These are phyloP conservation scores for Coemansia sp. DNA, from an alignment of 192 early-diverging fungal species.

Conservation along the genomic window DNA sequence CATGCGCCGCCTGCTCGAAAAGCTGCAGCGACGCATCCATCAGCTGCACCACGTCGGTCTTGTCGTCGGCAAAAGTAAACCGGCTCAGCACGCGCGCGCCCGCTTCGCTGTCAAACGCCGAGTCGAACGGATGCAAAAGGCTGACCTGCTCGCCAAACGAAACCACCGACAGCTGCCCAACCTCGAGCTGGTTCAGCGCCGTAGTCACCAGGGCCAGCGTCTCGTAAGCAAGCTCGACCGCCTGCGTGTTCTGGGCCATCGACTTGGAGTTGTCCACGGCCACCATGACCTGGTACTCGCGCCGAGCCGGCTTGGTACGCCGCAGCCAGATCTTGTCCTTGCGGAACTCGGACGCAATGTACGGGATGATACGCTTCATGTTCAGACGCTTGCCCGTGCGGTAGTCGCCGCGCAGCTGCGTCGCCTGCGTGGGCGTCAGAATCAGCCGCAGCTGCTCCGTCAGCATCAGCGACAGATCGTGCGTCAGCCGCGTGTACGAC, in stretches of 20 bases:
- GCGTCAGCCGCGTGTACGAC: constrained; percentile 82
- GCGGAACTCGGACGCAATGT: constrained; percentile 98
- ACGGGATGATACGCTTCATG: constrained; percentile 99
- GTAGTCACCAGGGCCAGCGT: constrained; percentile 88
- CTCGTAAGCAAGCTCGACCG: constrained; percentile 91
- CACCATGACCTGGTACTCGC: constrained; percentile 98
- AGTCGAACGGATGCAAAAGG: constrained; percentile 93
- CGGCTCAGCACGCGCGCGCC: constrained; percentile 86
- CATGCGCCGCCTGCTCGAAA: constrained; percentile 49
- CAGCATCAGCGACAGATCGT: constrained; percentile 84
- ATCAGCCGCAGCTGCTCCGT: constrained; percentile 96
- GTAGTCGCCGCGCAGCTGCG: constrained; percentile 96
- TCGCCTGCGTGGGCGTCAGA: constrained; percentile 93
- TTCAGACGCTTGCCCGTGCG: constrained; percentile 97
- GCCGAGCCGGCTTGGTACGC: constrained; percentile 92
- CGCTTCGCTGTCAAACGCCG: constrained; percentile 81
- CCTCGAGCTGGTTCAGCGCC: constrained; percentile 91
- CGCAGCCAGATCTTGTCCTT: constrained; percentile 99
- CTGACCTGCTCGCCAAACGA: constrained; percentile 86
- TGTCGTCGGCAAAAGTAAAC: constrained; percentile 89
- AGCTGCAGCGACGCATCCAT: constrained; percentile 81
- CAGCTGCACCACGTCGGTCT: constrained; percentile 81
- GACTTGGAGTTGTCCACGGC: constrained; percentile 97
- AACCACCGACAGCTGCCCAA: constrained; percentile 85
- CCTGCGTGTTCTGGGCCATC: constrained; percentile 74